Base-by-base conservation (phyloP, 2,329 filamentous ascomycete species). In the Aspergillus sp. region DNA sequence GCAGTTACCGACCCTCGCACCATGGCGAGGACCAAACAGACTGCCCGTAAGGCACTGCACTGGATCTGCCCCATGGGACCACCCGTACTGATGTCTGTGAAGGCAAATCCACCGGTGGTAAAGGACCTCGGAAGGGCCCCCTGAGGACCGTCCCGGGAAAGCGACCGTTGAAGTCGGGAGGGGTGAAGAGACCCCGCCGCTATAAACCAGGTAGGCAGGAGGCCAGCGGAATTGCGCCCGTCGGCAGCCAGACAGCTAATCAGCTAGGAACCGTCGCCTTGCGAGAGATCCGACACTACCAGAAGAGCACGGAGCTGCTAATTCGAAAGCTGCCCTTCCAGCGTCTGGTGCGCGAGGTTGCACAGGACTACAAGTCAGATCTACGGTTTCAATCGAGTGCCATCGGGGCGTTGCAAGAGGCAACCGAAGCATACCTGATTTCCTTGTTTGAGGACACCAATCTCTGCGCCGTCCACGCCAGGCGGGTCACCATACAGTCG, bases 61-160 rank as follows among this genome's bases (percentile, higher is more conserved):
- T 60, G 56, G 56, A 51, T 21, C 52, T 50, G 49, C 55, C 50
- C 21, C 46, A 38, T 21, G 23, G 20, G 44, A 47, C 52, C 49
- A 45, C 53, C 51, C 57, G 53, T 55, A 67, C 59, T 59, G 49
- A 23, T 56, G 58, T 56, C 54, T 44, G 9, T 41, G 75, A 69
- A 85, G 84, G 85, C 77, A 88, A 96, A 80, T 85, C 82, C 73
- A 86, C 83, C 75, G 84, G 84, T 85, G 84, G 84, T 81, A 87
- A 87, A 78, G 84, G 84, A 70, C 84, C 84, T 66, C 82, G 84
- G n/a, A n/a, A n/a, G n/a, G n/a, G n/a, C n/a, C n/a, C n/a, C n/a
- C n/a, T 79, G 99, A 99, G 90, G 92, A 97, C 86, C 91, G 97
- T 72, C 93, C 93, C 69, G 96, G 92, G 84, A 97, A 97, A 89